A percentile compares a stretch with the other conserved stretches of the same genome.
Conservation (phyloP, 2,329 filamentous ascomycete genomes). For the Apiospora hydei region DNA sequence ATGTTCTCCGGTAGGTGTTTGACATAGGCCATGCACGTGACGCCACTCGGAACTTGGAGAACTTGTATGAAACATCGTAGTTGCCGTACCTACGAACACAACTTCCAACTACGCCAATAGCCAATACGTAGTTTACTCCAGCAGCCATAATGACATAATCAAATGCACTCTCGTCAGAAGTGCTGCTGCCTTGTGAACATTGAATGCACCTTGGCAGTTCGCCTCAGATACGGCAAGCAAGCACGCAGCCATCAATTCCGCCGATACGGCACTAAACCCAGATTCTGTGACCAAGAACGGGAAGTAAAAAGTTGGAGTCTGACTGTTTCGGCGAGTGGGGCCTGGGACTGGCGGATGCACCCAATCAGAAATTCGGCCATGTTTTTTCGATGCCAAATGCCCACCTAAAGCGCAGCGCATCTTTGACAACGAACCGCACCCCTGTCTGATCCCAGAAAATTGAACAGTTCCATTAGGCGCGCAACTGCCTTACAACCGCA, state of each 20-base stretch:
- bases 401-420: constrained; percentile 38
- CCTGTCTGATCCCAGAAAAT: constrained; percentile 43
- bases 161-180: background rate
- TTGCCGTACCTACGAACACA: background rate
- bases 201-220: background rate
- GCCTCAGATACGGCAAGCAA: background rate
- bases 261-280: background rate
- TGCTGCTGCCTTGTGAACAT: background rate
- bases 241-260: background rate
- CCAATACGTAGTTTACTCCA: background rate
- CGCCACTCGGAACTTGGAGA: background rate
- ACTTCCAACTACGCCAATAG: background rate
- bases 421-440: constrained; percentile 39
- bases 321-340: constrained; percentile 23
- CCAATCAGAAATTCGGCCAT: constrained; percentile 42
- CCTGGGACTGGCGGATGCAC: constrained; percentile 23
- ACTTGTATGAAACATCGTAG: background rate
- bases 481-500: constrained; percentile 28
- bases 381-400: constrained; percentile 33
- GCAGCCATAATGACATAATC: background rate
- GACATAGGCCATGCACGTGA: background rate
- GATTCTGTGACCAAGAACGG: constrained; percentile 24
- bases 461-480: constrained; percentile 28
- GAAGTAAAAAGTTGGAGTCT: constrained; percentile 25
- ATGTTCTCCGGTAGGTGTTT: background rate